Base-by-base conservation (phyloP, 2,329 filamentous ascomycete genomes). In the Diaporthe helianthi region DNA sequence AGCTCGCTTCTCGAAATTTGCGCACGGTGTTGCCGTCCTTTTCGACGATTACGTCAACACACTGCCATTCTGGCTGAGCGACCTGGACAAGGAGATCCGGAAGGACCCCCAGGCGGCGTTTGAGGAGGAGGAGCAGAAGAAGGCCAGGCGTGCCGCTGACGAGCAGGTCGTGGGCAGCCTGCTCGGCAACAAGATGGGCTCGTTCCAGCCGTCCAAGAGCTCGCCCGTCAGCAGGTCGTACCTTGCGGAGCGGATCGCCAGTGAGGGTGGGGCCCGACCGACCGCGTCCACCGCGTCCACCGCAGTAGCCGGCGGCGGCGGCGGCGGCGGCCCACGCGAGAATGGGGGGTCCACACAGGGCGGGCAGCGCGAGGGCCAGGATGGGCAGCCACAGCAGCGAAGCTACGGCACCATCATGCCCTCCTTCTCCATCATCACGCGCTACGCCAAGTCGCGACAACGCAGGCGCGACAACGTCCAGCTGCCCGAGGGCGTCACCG, bases 31-130 rank as follows among this genome's bases (percentile, higher is more conserved):
- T 5, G 94, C 95, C 9, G 90, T 91, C 47, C 85, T 99, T 2
- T 98, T 98, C 74, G 96, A 98, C 76, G 93, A 99, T 79, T 89
- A 97, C 76, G 94, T 99, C 79, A 98, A 98, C 81, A 94, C 89
- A 72, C 90, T 98, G 76, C 96, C 96, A 17, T 98, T 98, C 83
- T 99, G 96, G 96, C 87, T 98, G 41, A 91, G 91, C 75, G 92
- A 97, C 72, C 86, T 98, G 52, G 95, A 98, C 77, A 93, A 89
- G 38, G 96, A 99, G 77, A 99, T 99, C 77, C 91, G 95, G 74
- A 93, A 93, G 78, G 94, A 98, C 77, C 96, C 96, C 0, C 92
- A 96, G 78, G 87, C 88, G 72, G 95, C 95, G 0, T 98, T 97
- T 77, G 92, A 97, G 73, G 92, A 96, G 75, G 94, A 98, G 79